Evolutionary conservation across 768 basidiomycete genomes (phyloP), one percentile per base, ranked within the genome.

Genomic region (Boletellus sp.): DNA sequence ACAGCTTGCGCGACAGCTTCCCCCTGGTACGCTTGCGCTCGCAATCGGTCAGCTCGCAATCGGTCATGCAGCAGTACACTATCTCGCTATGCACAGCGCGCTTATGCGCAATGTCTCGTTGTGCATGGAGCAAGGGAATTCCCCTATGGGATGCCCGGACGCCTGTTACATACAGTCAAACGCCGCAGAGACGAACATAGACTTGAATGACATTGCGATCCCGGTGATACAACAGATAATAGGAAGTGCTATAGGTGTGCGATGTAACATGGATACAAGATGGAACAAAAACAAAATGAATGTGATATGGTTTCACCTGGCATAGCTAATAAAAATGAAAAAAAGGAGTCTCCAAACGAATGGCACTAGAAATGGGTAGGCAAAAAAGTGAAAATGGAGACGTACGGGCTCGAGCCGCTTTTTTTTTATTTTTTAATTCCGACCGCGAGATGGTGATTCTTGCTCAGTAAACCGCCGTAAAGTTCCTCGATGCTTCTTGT

Each of bases 401-500:
- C 32, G 19, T 42, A 39, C 42, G 24, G 40, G 35, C 38, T 6
- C 11, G 36, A 34, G 13, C 31, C 52, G 15, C 46, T 51, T 53
- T 28, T 10, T 28, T 8, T 28, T 48, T 55, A n/a, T n/a, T n/a
- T n/a, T n/a, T n/a, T n/a, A n/a, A n/a, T 36, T 32, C 47, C 38
- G 37, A 44, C 32, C 45, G 26, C 12, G 16, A 15, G 38, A 32
- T n/a, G 13, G 31, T 24, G 40, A n/a, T 38, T 36, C 42, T 13
- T 22, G 45, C 20, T 67, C 52, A 81, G 55, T 78, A 81, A 40
- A 61, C 70, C 45, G 72, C 74, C 41, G 82, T 83, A 64, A 84
- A 84, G 66, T 84, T 81, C 60, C 80, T 72, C 50, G 72, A 75
- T 7, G 64, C 59, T 55, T 83, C 78, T 57, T 80, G 77, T 24